These are phyloP conservation scores for Planoprotostelium fungivorum DNA, from an alignment of 78 protist species.

Conservation along the genomic window DNA sequence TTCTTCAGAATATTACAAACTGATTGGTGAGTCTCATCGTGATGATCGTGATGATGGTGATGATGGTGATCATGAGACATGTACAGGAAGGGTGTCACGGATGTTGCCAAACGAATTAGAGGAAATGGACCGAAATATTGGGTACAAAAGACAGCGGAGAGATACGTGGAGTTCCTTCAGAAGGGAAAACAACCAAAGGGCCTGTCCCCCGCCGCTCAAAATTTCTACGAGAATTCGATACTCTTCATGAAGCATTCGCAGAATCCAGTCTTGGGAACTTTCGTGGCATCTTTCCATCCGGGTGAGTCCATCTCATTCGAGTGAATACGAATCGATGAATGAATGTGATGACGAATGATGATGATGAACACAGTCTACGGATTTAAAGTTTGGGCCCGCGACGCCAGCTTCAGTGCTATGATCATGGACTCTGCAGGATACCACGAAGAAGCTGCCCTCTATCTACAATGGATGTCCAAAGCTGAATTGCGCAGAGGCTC, in stretches of 20 bases:
- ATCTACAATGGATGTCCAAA: not conserved
- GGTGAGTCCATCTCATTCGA: not conserved
- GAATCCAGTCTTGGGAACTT: constrained; percentile 9
- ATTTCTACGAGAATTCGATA: not conserved
- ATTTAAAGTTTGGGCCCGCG: not conserved
- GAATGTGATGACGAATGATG: too few relatives aligned
- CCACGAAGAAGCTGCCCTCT: constrained; percentile 13
- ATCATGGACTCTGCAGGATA: constrained; percentile 24
- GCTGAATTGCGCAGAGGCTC: constrained; percentile 3
- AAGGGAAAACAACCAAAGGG: not conserved
- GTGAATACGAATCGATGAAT: not conserved
- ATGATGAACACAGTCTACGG: not conserved
- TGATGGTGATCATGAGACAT: too few relatives aligned
- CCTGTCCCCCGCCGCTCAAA: not conserved
- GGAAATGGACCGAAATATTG: not conserved
- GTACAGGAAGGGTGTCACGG: not conserved
- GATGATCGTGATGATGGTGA: too few relatives aligned
- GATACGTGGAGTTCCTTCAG: not conserved
- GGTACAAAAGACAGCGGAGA: not conserved
- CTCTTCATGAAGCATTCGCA: constrained; percentile 8
- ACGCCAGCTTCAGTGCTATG: constrained; percentile 21
- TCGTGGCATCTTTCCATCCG: constrained; percentile 24
- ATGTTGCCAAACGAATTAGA: not conserved
- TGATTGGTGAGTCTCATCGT: not conserved
- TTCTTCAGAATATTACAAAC: not conserved